Percentiles rank a stretch among this genome's conserved stretches.
These are phyloP conservation scores for Amanita thiersii DNA, from an alignment of 768 basidiomycete genomes.

Conservation along the genomic window DNA sequence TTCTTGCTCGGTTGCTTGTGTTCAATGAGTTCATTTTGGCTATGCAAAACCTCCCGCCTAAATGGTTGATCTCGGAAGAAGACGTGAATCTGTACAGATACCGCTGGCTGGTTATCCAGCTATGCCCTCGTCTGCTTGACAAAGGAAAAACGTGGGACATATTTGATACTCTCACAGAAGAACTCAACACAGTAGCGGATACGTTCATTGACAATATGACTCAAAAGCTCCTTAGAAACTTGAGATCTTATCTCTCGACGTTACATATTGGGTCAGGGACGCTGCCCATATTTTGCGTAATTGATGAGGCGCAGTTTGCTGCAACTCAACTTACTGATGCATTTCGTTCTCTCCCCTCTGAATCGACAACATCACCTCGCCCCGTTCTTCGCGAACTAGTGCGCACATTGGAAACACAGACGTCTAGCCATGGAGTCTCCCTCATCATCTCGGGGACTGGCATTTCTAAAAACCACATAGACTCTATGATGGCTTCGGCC, in stretches of 20 bases:
- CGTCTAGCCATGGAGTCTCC: slow-evolving; percentile 29
- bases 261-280: slow-evolving; percentile 9
- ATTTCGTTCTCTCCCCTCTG: slow-evolving; percentile 25
- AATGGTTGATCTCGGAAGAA: slow-evolving; percentile 10
- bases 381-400: slow-evolving; percentile 35
- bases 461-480: slow-evolving; percentile 35
- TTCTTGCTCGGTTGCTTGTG: slow-evolving; percentile 32
- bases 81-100: slow-evolving; percentile 20
- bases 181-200: slow-evolving; percentile 24
- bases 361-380: slow-evolving; percentile 21
- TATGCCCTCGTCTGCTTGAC: slow-evolving; percentile 28
- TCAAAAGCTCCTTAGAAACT: slow-evolving; percentile 19
- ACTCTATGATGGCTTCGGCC: slow-evolving; percentile 35
- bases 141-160: slow-evolving; percentile 31
- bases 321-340: slow-evolving; percentile 28
- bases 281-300: slow-evolving; percentile 33
- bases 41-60: slow-evolving; percentile 15
- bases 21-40: slow-evolving; percentile 28
- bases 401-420: slow-evolving; percentile 30
- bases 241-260: slow-evolving; percentile 13
- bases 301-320: slow-evolving; percentile 39
- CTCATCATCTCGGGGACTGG: slow-evolving; percentile 39
- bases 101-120: slow-evolving; percentile 35
- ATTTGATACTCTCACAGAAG: slow-evolving; percentile 29
- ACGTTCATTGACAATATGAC: slow-evolving; percentile 26